Percentiles rank a stretch among this genome's conserved stretches.
Conservation (phyloP, 768 basidiomycete species). For the Tricholoma sp. region DNA sequence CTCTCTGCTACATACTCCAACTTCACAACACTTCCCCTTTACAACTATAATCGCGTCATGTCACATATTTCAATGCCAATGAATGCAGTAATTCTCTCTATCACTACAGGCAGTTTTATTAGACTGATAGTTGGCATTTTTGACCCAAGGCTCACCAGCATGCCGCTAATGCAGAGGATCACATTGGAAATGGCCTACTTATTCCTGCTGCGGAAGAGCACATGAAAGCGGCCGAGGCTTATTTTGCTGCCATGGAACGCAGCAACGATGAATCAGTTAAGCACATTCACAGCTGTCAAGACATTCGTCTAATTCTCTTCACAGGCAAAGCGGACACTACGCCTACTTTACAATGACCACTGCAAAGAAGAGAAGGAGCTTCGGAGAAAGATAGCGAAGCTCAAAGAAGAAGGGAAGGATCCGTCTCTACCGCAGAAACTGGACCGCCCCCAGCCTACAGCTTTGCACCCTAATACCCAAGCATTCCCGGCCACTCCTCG, state of each 20-base stretch:
- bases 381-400: conserved; percentile 63
- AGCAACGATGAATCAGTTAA: conserved; percentile 69
- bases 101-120: background rate
- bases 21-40: no score
- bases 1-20: no score
- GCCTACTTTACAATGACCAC: conserved; percentile 74
- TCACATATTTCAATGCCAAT: conserved; percentile 40
- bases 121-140: conserved; percentile 1
- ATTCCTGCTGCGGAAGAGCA: conserved; percentile 74
- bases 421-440: conserved; percentile 66
- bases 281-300: conserved; percentile 7
- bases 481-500: conserved; percentile 23
- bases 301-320: conserved; percentile 1
- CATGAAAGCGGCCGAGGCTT: conserved; percentile 70
- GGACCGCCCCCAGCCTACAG: conserved; percentile 21
- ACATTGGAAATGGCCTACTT: conserved; percentile 57
- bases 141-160: conserved; percentile 69
- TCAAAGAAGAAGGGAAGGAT: conserved; percentile 74
- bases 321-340: conserved; percentile 74
- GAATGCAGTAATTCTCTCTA: conserved; percentile 37
- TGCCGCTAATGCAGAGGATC: conserved; percentile 77
- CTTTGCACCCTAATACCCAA: conserved; percentile 25
- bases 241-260: conserved; percentile 66
- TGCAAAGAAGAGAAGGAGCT: conserved; percentile 66
- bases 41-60: conserved; percentile 5